Evolutionary conservation across 2,329 filamentous ascomycete species (phyloP), one percentile per base, ranked within the genome.

Genomic region (Diaporthe aspalathi): DNA sequence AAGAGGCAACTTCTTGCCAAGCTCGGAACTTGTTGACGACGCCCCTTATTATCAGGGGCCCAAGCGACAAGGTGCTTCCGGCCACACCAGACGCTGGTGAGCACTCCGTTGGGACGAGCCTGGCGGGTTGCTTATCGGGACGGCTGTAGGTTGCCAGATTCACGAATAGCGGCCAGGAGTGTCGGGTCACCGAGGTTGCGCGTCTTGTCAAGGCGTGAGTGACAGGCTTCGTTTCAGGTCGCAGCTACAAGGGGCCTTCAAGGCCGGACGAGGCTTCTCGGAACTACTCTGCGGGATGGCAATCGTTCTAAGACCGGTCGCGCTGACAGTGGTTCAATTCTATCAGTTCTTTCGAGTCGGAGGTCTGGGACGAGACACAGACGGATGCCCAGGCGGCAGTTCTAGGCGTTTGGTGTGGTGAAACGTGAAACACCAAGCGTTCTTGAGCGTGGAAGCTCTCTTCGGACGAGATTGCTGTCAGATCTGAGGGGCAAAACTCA

Each of bases 361-460:
- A 35, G 29, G 27, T n/a, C 47, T 47, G 27, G 47, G 35, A 32
- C 22, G 50, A 68, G 50, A 68, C 53, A 60, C 53, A 40, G 40
- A 63, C 43, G 27, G 38, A 68, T 57, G 66, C 66, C 66, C 52
- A 68, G 66, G 29, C 43, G 66, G 53, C 22, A 56, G 40, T 57
- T 49, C 66, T 68, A 49, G 66, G 43, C 53, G 52, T 50, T 68
- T 47, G 52, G 52, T 17, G 20, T 60, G 22, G 32, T 60, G 67
- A 50, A 68, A 60, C 53, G 56, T 60, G 53, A 68, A 68, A 49
- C 53, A 27, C 66, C 52, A 29, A 45, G 43, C 20, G 53, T 52
- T 40, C 29, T 29, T 60, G n/a, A n/a, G 66, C 5, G 20, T 50
- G 32, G 66, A 68, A 57, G 52, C 29, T 43, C 56, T 22, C 22